These are phyloP conservation scores for Abrus precatorius DNA, from an alignment of 306 rosid species.

Conservation along the genomic window DNA sequence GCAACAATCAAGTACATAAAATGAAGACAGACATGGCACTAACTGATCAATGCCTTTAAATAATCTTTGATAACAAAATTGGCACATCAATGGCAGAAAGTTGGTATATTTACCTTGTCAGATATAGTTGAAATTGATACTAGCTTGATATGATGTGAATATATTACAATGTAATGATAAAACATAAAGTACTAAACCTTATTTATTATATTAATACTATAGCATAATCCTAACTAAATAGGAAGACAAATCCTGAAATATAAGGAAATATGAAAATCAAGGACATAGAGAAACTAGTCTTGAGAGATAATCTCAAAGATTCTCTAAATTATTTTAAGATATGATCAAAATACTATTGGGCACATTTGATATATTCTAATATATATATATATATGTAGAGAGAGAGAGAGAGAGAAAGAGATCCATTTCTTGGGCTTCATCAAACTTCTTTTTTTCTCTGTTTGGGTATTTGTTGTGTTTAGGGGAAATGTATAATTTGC, in stretches of 20 bases:
- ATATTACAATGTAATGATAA: background rate
- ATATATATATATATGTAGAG: too few species aligned
- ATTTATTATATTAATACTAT: background rate
- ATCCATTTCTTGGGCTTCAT: background rate
- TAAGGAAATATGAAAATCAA: background rate
- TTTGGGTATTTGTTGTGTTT: conserved; percentile 12
- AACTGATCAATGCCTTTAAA: conserved; percentile 23
- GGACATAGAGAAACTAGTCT: background rate
- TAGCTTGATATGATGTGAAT: background rate
- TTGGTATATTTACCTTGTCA: conserved; percentile 13
- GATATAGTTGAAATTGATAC: background rate
- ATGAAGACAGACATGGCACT: conserved; percentile 1
- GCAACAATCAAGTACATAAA: background rate
- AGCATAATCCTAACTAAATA: background rate
- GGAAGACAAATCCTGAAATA: background rate
- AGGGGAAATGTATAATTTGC: background rate
- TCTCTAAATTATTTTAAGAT: conserved; percentile 2
- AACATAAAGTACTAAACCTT: background rate
- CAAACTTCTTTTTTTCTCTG: background rate
- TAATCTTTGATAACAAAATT: background rate
- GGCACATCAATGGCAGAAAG: background rate
- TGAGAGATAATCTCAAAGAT: background rate
- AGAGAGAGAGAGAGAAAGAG: background rate
- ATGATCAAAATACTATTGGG: too few species aligned
- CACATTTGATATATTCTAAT: too few species aligned